Conservation (phyloP, 352 stramenopile genomes). For the Phytopythium helicoides region DNA sequence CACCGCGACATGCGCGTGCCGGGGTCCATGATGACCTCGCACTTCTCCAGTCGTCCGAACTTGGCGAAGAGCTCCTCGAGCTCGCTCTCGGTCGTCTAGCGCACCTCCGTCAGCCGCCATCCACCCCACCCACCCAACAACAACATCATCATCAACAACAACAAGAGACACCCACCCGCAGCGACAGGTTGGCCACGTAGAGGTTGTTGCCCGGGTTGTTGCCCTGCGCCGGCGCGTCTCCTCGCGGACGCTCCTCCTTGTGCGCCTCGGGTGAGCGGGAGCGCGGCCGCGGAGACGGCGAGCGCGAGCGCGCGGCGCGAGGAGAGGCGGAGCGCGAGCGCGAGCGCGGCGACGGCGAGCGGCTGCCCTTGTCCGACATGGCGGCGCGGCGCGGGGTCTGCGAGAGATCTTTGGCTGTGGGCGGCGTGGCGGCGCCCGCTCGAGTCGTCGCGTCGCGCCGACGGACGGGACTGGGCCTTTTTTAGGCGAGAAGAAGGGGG, state of each 20-base stretch:
- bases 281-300: constrained; percentile 29
- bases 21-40: constrained; percentile 79
- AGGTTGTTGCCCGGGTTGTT: constrained; percentile 78
- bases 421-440: neutral
- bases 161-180: constrained; percentile 28
- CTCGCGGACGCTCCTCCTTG: constrained; percentile 12
- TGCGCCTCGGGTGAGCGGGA: constrained; percentile 38
- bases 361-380: constrained; percentile 36
- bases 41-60: constrained; percentile 70
- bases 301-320: constrained; percentile 2
- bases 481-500: neutral
- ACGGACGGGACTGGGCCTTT: neutral
- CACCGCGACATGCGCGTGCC: constrained; percentile 73
- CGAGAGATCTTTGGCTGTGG: constrained; percentile 5
- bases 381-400: neutral
- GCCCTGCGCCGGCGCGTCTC: constrained; percentile 11
- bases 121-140: neutral
- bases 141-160: neutral
- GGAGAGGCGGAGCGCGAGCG: constrained; percentile 7
- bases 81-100: constrained; percentile 43
- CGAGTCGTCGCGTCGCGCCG: constrained; percentile 4
- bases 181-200: constrained; percentile 72
- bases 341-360: constrained; percentile 23
- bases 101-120: neutral
- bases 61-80: constrained; percentile 74